Base-by-base conservation (phyloP, 768 basidiomycete species). In the Boletus barrowsii region DNA sequence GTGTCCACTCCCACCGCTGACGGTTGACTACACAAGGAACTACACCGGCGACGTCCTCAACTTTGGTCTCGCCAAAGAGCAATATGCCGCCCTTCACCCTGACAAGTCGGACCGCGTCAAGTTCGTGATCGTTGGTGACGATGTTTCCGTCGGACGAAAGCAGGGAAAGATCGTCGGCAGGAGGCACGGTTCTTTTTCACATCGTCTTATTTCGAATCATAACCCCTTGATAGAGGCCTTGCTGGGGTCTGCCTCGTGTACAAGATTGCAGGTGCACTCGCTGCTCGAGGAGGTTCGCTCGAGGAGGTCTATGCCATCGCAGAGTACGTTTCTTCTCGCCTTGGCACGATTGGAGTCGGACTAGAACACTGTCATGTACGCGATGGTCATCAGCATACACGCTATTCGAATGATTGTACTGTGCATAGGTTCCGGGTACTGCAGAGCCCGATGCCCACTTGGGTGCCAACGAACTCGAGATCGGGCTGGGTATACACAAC, bases 401-500 rank as follows among this genome's bases (percentile, higher is more conserved):
- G 4, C 26, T 11, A 8, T 37, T 39, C 7, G 39, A 41, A 42
- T 46, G 29, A 47, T 51, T 17, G 32, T 2, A 29, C 29, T 10
- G 18, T 33, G 43, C 13, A 3, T 53, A 90, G 88, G 86, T 93
- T 40, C 91, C 90, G 10, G 88, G 93, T 32, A 93, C 90, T 6
- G 83, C 83, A 0, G 66, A 79, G 1, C 65, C 76, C 4, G 69
- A 81, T 35, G 79, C 81, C 13, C 78, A 83, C 64, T 76, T 93
- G 22, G 75, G 75, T 4, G 63, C 70, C 13, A 72, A 79, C 20
- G 89, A 93, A 68, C 82, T 93, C 49, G 93, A 96, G 72, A 87
- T 96, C 54, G 93, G 93, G 17, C 83, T 91, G 76, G 90, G 93
- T 13, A 89, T 96, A 53, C 93, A 96, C 73, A 96, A 96, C 63